These are phyloP conservation scores for Fusarium sp. DNA, from an alignment of 2,329 filamentous ascomycete species.

Conservation along the genomic window DNA sequence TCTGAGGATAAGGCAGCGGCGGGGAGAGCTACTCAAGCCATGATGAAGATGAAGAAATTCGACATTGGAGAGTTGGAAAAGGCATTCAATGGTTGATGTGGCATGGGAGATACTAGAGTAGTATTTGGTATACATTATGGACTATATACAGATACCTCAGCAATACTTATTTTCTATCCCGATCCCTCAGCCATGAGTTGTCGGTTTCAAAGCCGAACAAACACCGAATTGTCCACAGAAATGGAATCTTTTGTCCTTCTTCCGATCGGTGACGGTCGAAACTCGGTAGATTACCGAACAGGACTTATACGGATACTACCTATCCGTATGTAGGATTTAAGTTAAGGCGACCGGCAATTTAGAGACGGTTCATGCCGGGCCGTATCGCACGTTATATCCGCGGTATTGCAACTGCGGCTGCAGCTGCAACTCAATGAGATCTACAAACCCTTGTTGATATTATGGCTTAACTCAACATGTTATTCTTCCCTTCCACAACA, in stretches of 20 bases:
- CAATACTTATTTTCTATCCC: background rate
- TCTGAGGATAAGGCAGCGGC: constrained; percentile 54
- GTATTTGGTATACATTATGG: background rate
- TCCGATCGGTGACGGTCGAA: constrained; percentile 17
- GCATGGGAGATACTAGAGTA: background rate
- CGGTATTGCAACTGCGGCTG: background rate
- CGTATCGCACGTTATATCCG: background rate
- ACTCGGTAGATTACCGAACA: constrained; percentile 18
- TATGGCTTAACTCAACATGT: background rate
- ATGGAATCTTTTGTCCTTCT: background rate
- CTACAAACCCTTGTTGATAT: no score
- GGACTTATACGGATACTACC: background rate
- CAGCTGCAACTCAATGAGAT: background rate
- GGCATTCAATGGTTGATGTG: constrained; percentile 46
- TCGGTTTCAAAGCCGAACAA: no score
- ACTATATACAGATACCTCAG: background rate
- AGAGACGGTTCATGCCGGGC: constrained; percentile 23
- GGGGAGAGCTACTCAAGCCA: constrained; percentile 50
- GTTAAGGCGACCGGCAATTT: constrained; percentile 1
- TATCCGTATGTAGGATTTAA: background rate
- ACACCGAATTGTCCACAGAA: no score
- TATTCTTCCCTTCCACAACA: no score
- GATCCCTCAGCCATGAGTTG: no score
- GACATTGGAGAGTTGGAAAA: constrained; percentile 56
- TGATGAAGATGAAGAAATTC: constrained; percentile 61